Base-by-base conservation (phyloP, 306 rosid genomes). In the Cucumis melo region DNA sequence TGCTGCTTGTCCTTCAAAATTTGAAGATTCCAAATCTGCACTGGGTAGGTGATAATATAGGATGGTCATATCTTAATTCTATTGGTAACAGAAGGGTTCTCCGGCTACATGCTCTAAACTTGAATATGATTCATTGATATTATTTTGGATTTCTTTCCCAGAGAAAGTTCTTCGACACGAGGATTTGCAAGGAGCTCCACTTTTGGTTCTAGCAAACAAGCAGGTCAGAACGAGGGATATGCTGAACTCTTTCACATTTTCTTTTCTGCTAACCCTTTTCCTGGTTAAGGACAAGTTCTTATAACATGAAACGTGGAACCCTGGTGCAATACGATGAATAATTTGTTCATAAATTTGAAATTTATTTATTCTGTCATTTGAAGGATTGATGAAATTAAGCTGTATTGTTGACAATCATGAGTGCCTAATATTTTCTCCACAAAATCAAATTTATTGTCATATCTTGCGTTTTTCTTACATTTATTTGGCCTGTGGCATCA, bases 181-280 rank as follows among this genome's bases (percentile, higher is more conserved):
- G 88, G 99, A 95, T 89, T 86, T 92, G 78, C 96, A 83, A 83
- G 99, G 99, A 84, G 98, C 99, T 41, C 99, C 99, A 39, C 90
- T 95, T 73, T 86, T 95, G 86, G 84, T 95, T 72, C 83, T 95
- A 84, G 98, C 98, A 21, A 95, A 95, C 90, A 92, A 92, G 88
- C 99, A 95, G 93, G 98, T 92, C 82, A 82, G 86, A 76, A 73
- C 74, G 17, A 7, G 59, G 57, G 54, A 54, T 53, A 55, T 73
- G 44, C 76, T 21, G 27, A 42, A 70, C 58, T 46, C 72, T 42
- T 36, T 44, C 34, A 34, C 71, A 57, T 17, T 60, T 19, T 48
- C 12, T 6, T 36, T 72, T 57, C 42, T 73, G 12, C 71, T 63
- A 42, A 54, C 4, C 38, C 23, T 3, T 70, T 70, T 24, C 21